Percentiles rank a stretch among this genome's conserved stretches.
phyloP scores from a whole-genome alignment of 1,139 yeast species.

The Tardiomyces digboiensis region DNA sequence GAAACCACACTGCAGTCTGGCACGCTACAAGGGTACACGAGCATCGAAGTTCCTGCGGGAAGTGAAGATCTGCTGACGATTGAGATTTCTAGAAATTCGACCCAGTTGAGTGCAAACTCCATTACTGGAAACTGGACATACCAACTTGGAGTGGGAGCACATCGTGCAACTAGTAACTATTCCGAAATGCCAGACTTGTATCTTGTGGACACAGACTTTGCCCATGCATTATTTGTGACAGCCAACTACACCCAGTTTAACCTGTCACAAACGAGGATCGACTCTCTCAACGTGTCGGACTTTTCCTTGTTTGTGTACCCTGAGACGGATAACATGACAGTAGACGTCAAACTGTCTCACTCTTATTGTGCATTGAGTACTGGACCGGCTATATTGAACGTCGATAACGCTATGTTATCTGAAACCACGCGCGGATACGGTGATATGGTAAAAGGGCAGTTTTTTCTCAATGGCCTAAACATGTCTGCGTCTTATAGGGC shows the following conservation, averaged over 20 bases:
- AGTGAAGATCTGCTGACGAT: background rate
- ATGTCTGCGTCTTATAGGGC: conserved; percentile 56
- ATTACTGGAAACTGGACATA: conserved; percentile 31
- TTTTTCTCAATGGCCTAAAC: conserved; percentile 52
- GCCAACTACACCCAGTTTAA: conserved; percentile 30
- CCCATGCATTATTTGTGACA: conserved; percentile 59
- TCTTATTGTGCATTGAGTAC: conserved; percentile 66
- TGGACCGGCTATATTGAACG: conserved; percentile 28
- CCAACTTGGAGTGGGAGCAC: conserved; percentile 52
- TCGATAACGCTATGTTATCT: conserved; percentile 30
- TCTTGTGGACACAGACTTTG: conserved; percentile 65
- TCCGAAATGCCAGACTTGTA: conserved; percentile 24
- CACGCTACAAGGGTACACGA: background rate
- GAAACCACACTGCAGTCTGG: background rate
- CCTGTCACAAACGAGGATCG: background rate
- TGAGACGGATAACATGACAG: conserved; percentile 11
- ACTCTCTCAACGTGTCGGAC: background rate
- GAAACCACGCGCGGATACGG: conserved; percentile 42
- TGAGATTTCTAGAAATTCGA: background rate
- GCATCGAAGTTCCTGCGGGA: background rate
- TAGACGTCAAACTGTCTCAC: conserved; percentile 28
- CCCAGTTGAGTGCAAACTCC: background rate
- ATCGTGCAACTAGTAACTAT: conserved; percentile 3
- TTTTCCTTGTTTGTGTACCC: conserved; percentile 26
- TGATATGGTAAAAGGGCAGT: conserved; percentile 37